Evolutionary conservation across 1,284 basidiomycete genomes (phyloP), one percentile per base, ranked within the genome.

Genomic region (Wallemia hederae): DNA sequence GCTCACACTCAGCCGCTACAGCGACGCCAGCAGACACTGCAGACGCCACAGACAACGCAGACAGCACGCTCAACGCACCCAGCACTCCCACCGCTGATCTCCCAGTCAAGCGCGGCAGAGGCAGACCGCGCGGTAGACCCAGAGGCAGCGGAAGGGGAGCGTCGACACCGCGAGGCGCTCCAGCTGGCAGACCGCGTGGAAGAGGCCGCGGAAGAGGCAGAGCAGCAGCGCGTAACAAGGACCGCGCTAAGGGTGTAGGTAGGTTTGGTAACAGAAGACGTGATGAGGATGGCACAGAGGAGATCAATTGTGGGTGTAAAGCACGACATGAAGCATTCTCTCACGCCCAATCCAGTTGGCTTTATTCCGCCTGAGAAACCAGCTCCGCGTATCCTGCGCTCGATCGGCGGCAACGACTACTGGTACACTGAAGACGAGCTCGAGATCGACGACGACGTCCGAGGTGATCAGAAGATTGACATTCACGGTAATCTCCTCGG

Each of bases 401-500:
- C 76, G 65, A 78, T 92, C 66, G 80, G 83, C 60, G 86, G 84
- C 14, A 75, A 80, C 64, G 76, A 80, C 17, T 85, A 83, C 68
- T 73, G 80, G 55, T 82, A 94, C 59, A 83, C 87, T 55, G 82
- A 83, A 49, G 90, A 97, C 69, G 90, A 92, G 71, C 81, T 91
- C 64, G 73, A 83, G 58, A 83, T 89, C 2, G 80, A 82, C 1
- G 78, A 85, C 58, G 85, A 97, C 67, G 76, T 79, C 49, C 87
- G 82, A 64, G 92, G 92, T 17, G 84, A 97, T 69, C 78, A 80
- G 62, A 98, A 98, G 74, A 82, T 98, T 31, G 90, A 97, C 68
- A 72, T 73, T 60, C 77, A 81, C 63, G 92, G 92, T 2, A 81
- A 81, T 64, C 70, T 98, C 26, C 78, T 85, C 1, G 92, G 83